A percentile compares a stretch with the other conserved stretches of the same genome.
These are phyloP conservation scores for Acaromyces ingoldii DNA, from an alignment of 1,284 basidiomycete genomes.

Conservation along the genomic window DNA sequence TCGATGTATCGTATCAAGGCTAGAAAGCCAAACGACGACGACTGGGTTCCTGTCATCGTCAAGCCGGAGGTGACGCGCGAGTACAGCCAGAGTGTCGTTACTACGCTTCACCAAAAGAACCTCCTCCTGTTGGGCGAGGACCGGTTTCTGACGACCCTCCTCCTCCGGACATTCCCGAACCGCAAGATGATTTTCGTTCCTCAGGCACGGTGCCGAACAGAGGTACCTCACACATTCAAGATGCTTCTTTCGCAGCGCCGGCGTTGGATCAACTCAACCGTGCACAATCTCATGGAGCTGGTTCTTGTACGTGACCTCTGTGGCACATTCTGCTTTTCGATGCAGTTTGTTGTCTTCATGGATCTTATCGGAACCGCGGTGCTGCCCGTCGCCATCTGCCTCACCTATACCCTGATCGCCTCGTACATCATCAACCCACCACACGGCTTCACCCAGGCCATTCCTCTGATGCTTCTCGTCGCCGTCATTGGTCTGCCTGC, in stretches of 20 bases:
- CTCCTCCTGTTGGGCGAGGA: slow-evolving; percentile 93
- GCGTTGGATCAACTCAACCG: slow-evolving; percentile 99
- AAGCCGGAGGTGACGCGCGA: slow-evolving; percentile 97
- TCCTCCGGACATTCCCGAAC: slow-evolving; percentile 80
- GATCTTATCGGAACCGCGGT: slow-evolving; percentile 94
- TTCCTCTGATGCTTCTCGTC: slow-evolving; percentile 82
- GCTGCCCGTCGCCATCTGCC: slow-evolving; percentile 83
- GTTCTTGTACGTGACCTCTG: slow-evolving; percentile 90
- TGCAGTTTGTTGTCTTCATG: slow-evolving; percentile 93
- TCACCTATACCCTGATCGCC: slow-evolving; percentile 84
- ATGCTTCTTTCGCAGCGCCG: slow-evolving; percentile 92
- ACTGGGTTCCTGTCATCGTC: slow-evolving; percentile 95
- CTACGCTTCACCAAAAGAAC: slow-evolving; percentile 96
- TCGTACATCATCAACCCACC: slow-evolving; percentile 74
- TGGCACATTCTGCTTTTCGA: slow-evolving; percentile 60
- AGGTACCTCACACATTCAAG: slow-evolving; percentile 91
- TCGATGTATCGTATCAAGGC: slow-evolving; percentile 99
- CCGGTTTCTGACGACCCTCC: slow-evolving; percentile 71
- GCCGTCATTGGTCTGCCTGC: slow-evolving; percentile 90
- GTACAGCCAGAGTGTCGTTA: slow-evolving; percentile 88
- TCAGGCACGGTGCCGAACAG: slow-evolving; percentile 87
- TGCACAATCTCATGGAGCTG: slow-evolving; percentile 99
- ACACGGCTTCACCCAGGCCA: slow-evolving; percentile 79
- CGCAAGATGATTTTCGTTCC: slow-evolving; percentile 99
- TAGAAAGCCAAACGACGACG: slow-evolving; percentile 70